Evolutionary conservation across 352 stramenopile species (phyloP).

Genomic region (Pythium diclinum): DNA sequence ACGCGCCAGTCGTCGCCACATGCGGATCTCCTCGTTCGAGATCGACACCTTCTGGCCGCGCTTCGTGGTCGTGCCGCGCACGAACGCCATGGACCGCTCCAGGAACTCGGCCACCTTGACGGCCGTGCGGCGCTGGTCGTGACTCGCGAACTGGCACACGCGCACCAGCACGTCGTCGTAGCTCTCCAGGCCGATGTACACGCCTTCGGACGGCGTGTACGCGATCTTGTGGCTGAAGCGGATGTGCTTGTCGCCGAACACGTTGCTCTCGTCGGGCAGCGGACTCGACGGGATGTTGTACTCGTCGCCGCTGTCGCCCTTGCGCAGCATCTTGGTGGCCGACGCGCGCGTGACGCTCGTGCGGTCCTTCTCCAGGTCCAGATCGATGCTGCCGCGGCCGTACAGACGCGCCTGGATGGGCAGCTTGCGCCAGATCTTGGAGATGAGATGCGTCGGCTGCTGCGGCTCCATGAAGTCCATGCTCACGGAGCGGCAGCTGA

Average conservation of each 20-base stretch:
- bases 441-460: conserved; percentile 65
- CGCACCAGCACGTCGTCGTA: conserved; percentile 77
- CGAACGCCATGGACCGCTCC: conserved; percentile 66
- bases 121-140: conserved; percentile 66
- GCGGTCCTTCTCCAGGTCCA: conserved; percentile 31
- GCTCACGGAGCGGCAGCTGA: conserved; percentile 60
- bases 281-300: conserved; percentile 33
- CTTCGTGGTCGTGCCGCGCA: conserved; percentile 63
- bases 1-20: conserved; percentile 66
- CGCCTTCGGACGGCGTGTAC: conserved; percentile 34
- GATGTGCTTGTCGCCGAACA: conserved; percentile 47
- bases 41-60: conserved; percentile 71
- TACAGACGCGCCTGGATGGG: conserved; percentile 64
- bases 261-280: conserved; percentile 40
- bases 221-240: conserved; percentile 36
- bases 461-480: conserved; percentile 80
- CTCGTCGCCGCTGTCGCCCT: conserved; percentile 14
- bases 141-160: conserved; percentile 58
- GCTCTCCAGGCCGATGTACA: conserved; percentile 57
- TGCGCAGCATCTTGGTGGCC: conserved; percentile 20
- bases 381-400: conserved; percentile 27
- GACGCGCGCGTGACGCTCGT: conserved; percentile 29
- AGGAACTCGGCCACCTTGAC: conserved; percentile 78
- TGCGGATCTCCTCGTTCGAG: conserved; percentile 79
- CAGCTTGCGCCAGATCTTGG: conserved; percentile 78